A percentile compares a stretch with the other conserved stretches of the same genome.
These are phyloP conservation scores for Zygoascus ofunaensis DNA, from an alignment of 805 yeast species.

Conservation along the genomic window DNA sequence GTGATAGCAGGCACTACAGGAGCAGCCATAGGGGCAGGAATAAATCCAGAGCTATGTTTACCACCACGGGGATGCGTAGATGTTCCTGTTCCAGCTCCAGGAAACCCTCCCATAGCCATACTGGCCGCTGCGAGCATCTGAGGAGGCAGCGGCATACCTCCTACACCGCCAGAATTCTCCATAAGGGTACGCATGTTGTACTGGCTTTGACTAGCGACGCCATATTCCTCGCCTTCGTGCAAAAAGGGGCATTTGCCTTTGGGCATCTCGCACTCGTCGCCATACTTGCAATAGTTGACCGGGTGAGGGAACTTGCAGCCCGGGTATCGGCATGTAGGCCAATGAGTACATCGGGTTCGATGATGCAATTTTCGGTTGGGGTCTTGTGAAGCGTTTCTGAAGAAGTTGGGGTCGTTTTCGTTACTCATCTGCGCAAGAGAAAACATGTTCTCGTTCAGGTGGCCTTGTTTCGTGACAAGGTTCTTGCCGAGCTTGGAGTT, in stretches of 20 bases:
- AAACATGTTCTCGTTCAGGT: background rate
- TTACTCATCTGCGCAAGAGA: background rate
- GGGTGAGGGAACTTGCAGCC: constrained; percentile 75
- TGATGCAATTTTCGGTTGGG: constrained; percentile 2
- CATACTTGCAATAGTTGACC: constrained; percentile 60
- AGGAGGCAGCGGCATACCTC: constrained; percentile 3
- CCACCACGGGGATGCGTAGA: no score
- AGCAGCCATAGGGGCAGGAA: constrained; percentile 26
- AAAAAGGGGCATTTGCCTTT: constrained; percentile 76
- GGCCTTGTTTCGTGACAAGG: background rate
- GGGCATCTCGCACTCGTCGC: constrained; percentile 68
- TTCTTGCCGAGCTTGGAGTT: constrained; percentile 3
- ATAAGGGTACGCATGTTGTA: background rate
- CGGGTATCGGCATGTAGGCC: constrained; percentile 29
- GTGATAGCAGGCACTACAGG: constrained; percentile 5
- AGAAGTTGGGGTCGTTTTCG: background rate
- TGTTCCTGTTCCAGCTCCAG: background rate
- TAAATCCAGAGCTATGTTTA: background rate
- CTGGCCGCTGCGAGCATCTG: constrained; percentile 4
- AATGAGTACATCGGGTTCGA: constrained; percentile 23
- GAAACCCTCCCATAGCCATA: background rate
- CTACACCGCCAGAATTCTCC: background rate
- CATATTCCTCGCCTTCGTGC: constrained; percentile 71
- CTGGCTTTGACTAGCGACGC: constrained; percentile 1
- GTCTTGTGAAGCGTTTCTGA: background rate